phyloP scores from a whole-genome alignment of 176 grass and related monocot genomes.

The Aechmea fasciata region DNA sequence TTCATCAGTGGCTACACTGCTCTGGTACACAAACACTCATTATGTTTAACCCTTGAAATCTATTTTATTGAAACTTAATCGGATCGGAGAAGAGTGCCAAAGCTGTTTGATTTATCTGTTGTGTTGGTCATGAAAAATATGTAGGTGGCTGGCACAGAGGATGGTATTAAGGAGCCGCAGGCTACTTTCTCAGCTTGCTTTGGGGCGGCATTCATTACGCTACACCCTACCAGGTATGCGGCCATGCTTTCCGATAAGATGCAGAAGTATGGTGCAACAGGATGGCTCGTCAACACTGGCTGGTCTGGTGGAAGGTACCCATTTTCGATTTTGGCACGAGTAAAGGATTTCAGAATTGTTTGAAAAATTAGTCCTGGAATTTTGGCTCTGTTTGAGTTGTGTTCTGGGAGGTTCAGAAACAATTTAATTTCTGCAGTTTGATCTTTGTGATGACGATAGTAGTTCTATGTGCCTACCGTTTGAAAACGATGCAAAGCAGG shows the following conservation, averaged over 20 bases:
- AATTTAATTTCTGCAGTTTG: too few species aligned
- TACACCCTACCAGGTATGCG: conserved; percentile 92
- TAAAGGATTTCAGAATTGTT: too few species aligned
- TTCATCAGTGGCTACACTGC: conserved; percentile 99
- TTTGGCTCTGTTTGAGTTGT: too few species aligned
- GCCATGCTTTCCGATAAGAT: conserved; percentile 99
- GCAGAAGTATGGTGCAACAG: conserved; percentile 91
- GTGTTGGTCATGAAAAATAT: background rate
- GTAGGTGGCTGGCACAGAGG: conserved; percentile 88
- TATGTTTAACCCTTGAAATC: background rate
- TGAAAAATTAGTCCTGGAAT: too few species aligned
- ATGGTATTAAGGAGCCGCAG: conserved; percentile 93
- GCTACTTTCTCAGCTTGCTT: conserved; percentile 98
- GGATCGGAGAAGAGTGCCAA: background rate
- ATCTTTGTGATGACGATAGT: too few species aligned
- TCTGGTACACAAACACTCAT: conserved; percentile 26
- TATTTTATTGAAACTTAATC: background rate
- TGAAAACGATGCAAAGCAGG: too few species aligned
- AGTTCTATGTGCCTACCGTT: too few species aligned
- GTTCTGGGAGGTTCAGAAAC: too few species aligned
- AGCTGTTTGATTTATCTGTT: background rate
- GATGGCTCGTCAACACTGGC: conserved; percentile 97
- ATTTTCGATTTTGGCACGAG: too few species aligned
- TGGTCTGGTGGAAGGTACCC: conserved; percentile 90
- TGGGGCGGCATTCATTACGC: conserved; percentile 97